Evolutionary conservation across 2,329 filamentous ascomycete genomes (phyloP), one percentile per base, ranked within the genome.

Genomic region (Cordyceps tenuipes): DNA sequence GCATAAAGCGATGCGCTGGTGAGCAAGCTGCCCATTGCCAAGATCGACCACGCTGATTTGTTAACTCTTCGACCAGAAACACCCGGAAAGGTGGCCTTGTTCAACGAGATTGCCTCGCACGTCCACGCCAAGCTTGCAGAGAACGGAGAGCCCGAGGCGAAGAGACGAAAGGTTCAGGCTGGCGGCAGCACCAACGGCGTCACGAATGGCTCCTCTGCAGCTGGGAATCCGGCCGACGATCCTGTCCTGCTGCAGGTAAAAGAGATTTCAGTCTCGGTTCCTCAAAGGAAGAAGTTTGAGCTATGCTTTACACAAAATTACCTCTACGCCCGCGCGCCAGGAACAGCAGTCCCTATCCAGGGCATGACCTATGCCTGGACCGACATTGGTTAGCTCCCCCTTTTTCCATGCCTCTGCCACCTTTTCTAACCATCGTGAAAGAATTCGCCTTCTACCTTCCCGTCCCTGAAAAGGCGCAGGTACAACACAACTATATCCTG

Each of bases 231-330:
- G 0, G 73, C 75, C 1, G 72, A 75, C 6, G 83, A 86, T 64
- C 66, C 75, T 7, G 72, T 86, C 0, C 70, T 86, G 29, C 74
- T 87, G 19, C 81, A 82, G 63, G 76, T 88, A 62, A 85, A 84
- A 69, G 85, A 87, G 49, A 84, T 88, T 21, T 88, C 84, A 0
- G 77, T 88, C n/a, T 82, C 83, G 0, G 77, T 87, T 4, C 86
- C 86, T 0, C 83, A 85, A 72, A 77, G 86, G 63, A 89, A 88
- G 72, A 89, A 88, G 71, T 84, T 84, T 65, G 82, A 84, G 64
- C 70, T 88, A 9, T 85, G 82, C 70, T 81, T 88, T 63, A 88
- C 84, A 2, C 72, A 77, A 6, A 77, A 78, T 62, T 81, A 82
- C 63, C 66, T 87, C 39, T 87, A 86, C 63, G 83, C 83, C 15